A percentile compares a stretch with the other conserved stretches of the same genome.
These are phyloP conservation scores for Chalciporus sp. DNA, from an alignment of 1,284 basidiomycete species.

Conservation along the genomic window DNA sequence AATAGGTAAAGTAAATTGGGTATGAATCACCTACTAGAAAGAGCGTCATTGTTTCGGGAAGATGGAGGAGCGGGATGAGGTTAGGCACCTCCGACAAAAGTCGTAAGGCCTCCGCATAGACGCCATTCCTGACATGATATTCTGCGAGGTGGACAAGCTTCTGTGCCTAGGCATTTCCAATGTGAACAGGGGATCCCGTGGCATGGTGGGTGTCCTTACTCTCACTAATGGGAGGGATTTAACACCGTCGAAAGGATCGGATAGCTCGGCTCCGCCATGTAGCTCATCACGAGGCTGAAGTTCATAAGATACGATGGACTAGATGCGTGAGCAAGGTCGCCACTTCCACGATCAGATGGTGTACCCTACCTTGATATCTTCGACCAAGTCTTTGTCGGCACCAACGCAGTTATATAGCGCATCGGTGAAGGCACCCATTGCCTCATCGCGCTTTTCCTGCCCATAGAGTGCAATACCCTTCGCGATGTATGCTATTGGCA, in stretches of 20 bases:
- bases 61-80: neutral
- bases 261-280: neutral
- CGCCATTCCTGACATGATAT: neutral
- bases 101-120: neutral
- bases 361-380: conserved; percentile 6
- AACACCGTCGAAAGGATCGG: neutral
- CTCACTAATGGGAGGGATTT: neutral
- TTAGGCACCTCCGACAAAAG: neutral
- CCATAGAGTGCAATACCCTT: neutral
- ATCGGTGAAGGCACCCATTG: neutral
- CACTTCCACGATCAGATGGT: neutral
- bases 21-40: conserved; percentile 1
- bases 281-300: neutral
- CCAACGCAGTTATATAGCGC: neutral
- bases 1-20: neutral
- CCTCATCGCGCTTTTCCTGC: conserved; percentile 17
- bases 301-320: conserved; percentile 6
- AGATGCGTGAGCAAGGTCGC: neutral
- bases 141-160: conserved; percentile 3
- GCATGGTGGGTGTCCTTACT: neutral
- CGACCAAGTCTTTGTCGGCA: neutral
- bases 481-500: neutral
- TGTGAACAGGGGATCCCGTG: no score
- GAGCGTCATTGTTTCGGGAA: conserved; percentile 2
- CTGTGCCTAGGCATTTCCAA: neutral